Conservation (phyloP, 1,284 basidiomycete genomes). For the Flammula alnicola region DNA sequence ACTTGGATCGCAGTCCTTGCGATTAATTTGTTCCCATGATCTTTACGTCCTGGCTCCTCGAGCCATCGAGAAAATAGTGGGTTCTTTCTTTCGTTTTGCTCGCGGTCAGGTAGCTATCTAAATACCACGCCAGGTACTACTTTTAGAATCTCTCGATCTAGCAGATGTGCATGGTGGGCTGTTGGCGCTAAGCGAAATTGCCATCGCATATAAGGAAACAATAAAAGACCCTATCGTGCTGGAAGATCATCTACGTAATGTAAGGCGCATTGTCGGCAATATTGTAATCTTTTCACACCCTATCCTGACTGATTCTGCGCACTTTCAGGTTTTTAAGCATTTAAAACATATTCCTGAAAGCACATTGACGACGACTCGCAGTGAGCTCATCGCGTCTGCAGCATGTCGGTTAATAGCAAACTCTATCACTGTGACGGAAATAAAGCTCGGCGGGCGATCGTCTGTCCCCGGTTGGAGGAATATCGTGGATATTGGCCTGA, state of each 20-base stretch:
- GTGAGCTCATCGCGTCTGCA: constrained; percentile 75
- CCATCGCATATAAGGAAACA: constrained; percentile 49
- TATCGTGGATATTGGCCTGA: constrained; percentile 75
- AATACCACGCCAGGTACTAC: constrained; percentile 49
- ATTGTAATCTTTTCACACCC: constrained; percentile 1
- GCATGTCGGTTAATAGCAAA: constrained; percentile 76
- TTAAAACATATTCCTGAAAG: constrained; percentile 59
- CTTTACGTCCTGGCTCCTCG: constrained; percentile 55
- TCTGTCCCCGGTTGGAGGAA: constrained; percentile 65
- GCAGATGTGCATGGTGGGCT: constrained; percentile 85
- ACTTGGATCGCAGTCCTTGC: constrained; percentile 80
- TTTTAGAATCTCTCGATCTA: constrained; percentile 70
- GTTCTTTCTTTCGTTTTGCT: constrained; percentile 12
- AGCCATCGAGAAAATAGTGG: constrained; percentile 56
- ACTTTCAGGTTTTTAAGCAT: constrained; percentile 58
- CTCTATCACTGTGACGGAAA: constrained; percentile 63
- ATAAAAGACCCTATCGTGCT: constrained; percentile 25
- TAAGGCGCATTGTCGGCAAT: constrained; percentile 24
- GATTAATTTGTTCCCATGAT: constrained; percentile 69
- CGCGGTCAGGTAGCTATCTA: constrained; percentile 10
- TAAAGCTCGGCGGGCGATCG: constrained; percentile 43
- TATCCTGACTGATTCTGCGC: background rate
- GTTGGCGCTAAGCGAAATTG: constrained; percentile 74
- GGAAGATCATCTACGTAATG: constrained; percentile 34
- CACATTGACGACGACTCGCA: constrained; percentile 69